phyloP scores from a whole-genome alignment of 495 filamentous ascomycete genomes.

The Aspergillus leporis region DNA sequence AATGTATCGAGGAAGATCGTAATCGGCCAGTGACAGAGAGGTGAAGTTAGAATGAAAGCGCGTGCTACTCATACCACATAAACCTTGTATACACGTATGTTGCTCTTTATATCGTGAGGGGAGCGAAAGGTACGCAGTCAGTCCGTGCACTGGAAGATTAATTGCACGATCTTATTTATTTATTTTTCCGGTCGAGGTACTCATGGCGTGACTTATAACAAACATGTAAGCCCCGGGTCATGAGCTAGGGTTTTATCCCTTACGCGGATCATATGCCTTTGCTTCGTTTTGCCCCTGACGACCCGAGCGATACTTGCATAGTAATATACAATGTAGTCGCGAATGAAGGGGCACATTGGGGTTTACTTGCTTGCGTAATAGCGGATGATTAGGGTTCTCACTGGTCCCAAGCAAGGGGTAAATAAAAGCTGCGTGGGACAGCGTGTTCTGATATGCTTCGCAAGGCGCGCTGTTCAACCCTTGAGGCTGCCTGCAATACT shows the following conservation, averaged over 20 bases:
- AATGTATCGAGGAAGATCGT: not conserved
- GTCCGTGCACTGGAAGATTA: not conserved
- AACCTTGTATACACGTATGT: no score
- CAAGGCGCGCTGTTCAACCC: no score
- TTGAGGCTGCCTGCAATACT: not conserved
- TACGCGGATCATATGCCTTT: not conserved
- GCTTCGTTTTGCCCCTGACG: not conserved
- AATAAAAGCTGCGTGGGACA: not conserved
- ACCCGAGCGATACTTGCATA: not conserved
- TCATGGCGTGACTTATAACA: not conserved
- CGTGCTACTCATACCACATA: no score
- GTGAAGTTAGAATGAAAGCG: no score
- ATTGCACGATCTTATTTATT: not conserved
- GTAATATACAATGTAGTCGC: not conserved
- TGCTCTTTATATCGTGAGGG: no score
- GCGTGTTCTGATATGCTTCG: not conserved
- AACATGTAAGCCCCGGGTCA: not conserved
- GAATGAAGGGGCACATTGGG: not conserved
- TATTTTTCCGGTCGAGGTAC: not conserved
- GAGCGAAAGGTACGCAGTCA: no score
- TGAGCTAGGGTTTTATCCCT: not conserved
- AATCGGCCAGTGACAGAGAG: not conserved
- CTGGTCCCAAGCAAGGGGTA: not conserved
- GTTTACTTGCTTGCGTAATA: not conserved
- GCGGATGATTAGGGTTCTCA: not conserved